Evolutionary conservation across 1,284 basidiomycete genomes (phyloP).

Genomic region (Trichosporon sp.): DNA sequence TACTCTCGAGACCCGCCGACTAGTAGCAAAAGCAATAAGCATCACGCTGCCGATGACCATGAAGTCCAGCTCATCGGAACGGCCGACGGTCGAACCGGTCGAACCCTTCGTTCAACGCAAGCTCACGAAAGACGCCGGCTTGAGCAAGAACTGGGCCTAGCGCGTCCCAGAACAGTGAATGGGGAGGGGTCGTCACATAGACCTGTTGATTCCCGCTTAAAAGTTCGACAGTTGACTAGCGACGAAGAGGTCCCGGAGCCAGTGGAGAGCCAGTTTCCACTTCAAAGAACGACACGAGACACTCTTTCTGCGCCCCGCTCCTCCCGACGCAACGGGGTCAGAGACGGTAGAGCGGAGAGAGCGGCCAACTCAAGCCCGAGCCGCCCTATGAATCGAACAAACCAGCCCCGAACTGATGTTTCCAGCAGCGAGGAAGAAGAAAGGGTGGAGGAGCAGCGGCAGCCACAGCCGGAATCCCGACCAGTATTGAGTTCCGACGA

Average conservation of each 20-base stretch:
- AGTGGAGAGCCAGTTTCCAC: not conserved
- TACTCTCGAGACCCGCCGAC: not conserved
- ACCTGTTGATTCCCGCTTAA: no score
- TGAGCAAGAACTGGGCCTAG: not conserved
- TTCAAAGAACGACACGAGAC: not conserved
- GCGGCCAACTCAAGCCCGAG: not conserved
- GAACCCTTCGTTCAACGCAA: no score
- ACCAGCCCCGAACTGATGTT: not conserved
- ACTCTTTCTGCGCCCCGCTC: not conserved
- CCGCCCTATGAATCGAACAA: not conserved
- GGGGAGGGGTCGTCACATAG: not conserved
- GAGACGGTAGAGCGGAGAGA: not conserved
- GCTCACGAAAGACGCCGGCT: not conserved
- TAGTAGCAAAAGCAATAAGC: no score
- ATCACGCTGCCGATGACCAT: no score
- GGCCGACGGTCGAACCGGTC: no score
- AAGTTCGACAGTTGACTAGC: not conserved
- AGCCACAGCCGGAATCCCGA: not conserved
- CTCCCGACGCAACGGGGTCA: not conserved
- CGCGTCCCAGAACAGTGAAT: not conserved
- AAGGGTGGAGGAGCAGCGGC: not conserved
- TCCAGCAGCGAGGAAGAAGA: not conserved
- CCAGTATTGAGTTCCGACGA: not conserved
- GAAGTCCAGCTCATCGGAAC: not conserved
- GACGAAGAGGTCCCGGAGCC: not conserved